Conservation (phyloP, 2,329 filamentous ascomycete species). For the Trichoderma breve region DNA sequence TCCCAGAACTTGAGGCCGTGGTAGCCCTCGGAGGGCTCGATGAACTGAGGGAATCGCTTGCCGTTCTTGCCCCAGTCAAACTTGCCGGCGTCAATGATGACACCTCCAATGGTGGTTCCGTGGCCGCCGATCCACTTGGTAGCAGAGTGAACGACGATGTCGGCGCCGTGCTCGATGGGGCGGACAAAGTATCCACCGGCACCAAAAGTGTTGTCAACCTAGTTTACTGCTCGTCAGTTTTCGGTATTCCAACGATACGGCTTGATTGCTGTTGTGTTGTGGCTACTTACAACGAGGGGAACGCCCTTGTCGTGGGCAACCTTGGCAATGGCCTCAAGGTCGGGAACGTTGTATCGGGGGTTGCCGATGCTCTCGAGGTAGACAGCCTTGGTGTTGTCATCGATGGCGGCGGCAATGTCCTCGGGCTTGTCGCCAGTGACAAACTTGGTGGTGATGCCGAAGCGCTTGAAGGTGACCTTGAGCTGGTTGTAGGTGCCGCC, state of each 20-base stretch:
- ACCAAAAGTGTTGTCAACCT: slow-evolving; percentile 94
- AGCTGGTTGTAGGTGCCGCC: slow-evolving; percentile 97
- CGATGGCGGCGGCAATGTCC: slow-evolving; percentile 78
- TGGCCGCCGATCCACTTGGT: slow-evolving; percentile 98
- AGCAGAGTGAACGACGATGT: slow-evolving; percentile 91
- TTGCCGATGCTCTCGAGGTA: slow-evolving; percentile 94
- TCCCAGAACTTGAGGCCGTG: slow-evolving; percentile 95
- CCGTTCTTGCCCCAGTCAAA: slow-evolving; percentile 90
- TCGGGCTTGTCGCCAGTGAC: slow-evolving; percentile 75
- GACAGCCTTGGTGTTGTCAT: slow-evolving; percentile 89
- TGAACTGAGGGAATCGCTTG: slow-evolving; percentile 86
- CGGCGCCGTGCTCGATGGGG: slow-evolving; percentile 85
- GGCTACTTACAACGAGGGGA: slow-evolving; percentile 55
- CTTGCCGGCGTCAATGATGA: slow-evolving; percentile 84
- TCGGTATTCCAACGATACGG: not conserved
- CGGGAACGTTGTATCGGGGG: slow-evolving; percentile 87
- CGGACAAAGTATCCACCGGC: slow-evolving; percentile 85
- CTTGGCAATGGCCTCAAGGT: slow-evolving; percentile 82
- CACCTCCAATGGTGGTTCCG: slow-evolving; percentile 84
- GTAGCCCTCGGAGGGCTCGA: slow-evolving; percentile 84
- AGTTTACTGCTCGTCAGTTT: not conserved
- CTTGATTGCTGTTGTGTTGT: not conserved
- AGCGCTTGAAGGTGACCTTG: slow-evolving; percentile 83
- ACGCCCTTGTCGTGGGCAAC: slow-evolving; percentile 69
- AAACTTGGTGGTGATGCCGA: slow-evolving; percentile 87